phyloP scores from a whole-genome alignment of 345 rosid species.

The Salix udensis region DNA sequence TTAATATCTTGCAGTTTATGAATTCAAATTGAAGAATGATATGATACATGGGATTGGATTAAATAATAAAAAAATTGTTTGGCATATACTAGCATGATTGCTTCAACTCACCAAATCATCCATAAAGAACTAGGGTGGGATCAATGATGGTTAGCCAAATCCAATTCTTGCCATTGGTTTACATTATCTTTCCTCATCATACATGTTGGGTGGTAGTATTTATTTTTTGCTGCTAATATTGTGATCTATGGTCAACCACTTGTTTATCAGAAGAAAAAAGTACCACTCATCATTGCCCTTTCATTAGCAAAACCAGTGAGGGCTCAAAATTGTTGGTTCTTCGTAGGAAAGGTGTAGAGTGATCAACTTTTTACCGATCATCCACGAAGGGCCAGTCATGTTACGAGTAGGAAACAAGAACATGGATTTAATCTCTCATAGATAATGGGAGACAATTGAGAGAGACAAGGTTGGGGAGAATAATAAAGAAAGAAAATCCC shows the following conservation, averaged over 20 bases:
- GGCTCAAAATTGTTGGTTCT: background rate
- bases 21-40: background rate
- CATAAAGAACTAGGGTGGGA: background rate
- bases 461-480: too few relatives aligned
- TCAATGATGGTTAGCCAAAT: background rate
- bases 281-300: background rate
- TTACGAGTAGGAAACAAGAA: background rate
- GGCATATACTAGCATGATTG: conserved; percentile 4
- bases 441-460: too few relatives aligned
- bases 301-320: background rate
- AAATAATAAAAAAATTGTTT: background rate
- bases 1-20: background rate
- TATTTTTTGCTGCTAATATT: background rate
- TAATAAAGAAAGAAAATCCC: background rate
- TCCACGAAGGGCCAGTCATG: background rate
- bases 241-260: background rate
- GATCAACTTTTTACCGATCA: background rate
- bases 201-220: background rate
- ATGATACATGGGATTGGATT: background rate
- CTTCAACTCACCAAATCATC: background rate
- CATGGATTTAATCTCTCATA: too few relatives aligned
- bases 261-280: background rate
- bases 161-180: background rate
- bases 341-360: background rate
- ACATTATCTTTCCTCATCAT: background rate